Base-by-base conservation (phyloP, 2,329 filamentous ascomycete species). In the Curvularia hawaiiensis region DNA sequence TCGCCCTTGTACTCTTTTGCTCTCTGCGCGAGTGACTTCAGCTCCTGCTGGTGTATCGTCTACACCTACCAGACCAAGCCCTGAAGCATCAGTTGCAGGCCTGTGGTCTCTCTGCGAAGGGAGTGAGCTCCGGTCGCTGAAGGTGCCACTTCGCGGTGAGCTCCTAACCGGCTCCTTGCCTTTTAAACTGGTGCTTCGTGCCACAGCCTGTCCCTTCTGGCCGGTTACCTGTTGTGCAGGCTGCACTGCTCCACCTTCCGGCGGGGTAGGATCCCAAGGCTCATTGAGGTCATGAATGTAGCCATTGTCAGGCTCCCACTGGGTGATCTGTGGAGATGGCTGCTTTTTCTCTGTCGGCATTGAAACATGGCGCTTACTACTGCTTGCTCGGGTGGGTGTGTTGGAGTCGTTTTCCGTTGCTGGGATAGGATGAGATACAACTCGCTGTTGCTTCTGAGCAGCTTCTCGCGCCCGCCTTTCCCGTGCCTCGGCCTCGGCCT, bases 401-500 rank as follows among this genome's bases (percentile, higher is more conserved):
- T 24, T 48, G 43, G 54, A 46, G 43, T 52, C 38, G 46, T 56
- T 52, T 20, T 66, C 60, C 24, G 63, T 39, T 33, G 52, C 52
- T 31, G 65, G 48, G 12, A 60, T 49, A n/a, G 70, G 68, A 24
- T 73, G 71, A 16, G 72, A 71, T 9, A 69, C 68, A 33, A 67
- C 64, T 39, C 70, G 66, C 53, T 70, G 68, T 58, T 75, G 68
- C 45, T 64, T 67, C 18, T 67, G 67, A 31, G 69, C 72, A 35
- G 71, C 69, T 26, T 71, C 68, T 14, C 67, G 66, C 6, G 68
- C 70, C 33, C 74, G 66, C 26, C 72, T 68, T 43, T 69, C 72
- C n/a, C 70, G 66, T 56, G 62, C 65, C 40, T 74, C 72, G 10
- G 78, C 75, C 38, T 82, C 82, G 12, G 79, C 81, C 65, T 82